Base-by-base conservation (phyloP, 2,329 filamentous ascomycete species). In the Aspergillus ochraceus region DNA sequence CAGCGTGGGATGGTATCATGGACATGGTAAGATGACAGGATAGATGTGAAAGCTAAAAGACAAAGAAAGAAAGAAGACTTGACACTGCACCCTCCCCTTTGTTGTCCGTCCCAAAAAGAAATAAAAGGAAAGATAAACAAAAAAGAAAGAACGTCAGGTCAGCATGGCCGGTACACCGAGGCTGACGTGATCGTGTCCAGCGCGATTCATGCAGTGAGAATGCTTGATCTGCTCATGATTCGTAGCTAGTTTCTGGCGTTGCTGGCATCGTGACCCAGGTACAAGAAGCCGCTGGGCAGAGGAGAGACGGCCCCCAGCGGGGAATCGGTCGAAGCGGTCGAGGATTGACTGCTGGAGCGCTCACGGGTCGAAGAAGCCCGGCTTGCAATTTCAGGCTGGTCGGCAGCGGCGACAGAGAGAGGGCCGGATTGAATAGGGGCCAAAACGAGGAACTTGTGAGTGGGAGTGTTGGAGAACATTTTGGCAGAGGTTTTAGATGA, bases 401-500 rank as follows among this genome's bases (percentile, higher is more conserved):
- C 63, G 53, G 64, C 67, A 54, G 61, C 61, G 46, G 26, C 57
- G 52, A 64, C 62, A 55, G 66, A 60, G 57, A 68, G 62, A 26
- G 71, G 71, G 53, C 67, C 69, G 42, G 63, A 71, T 61, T 73
- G 68, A 45, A 63, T 69, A 50, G 71, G 71, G 51, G 71, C 71
- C 62, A 74, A 59, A 52, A 74, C 66, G 60, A 74, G 68, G 64
- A 73, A 74, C 55, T 70, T 69, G 63, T 62, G 58, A 60, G 68
- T 65, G 57, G 71, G 63, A 57, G 71, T 70, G 56, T 65, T 49
- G 63, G 70, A 65, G 61, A 69, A 70, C 71, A 74, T 74, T 61
- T 60, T 73, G 64, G 49, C 49, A 20, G 42, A 58, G 54, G 36
- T 58, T 42, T 42, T 14, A 8, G 36, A 42, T n/a, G 36, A 42